Conservation (phyloP, 2,329 filamentous ascomycete genomes). For the Zasmidium angulare region DNA sequence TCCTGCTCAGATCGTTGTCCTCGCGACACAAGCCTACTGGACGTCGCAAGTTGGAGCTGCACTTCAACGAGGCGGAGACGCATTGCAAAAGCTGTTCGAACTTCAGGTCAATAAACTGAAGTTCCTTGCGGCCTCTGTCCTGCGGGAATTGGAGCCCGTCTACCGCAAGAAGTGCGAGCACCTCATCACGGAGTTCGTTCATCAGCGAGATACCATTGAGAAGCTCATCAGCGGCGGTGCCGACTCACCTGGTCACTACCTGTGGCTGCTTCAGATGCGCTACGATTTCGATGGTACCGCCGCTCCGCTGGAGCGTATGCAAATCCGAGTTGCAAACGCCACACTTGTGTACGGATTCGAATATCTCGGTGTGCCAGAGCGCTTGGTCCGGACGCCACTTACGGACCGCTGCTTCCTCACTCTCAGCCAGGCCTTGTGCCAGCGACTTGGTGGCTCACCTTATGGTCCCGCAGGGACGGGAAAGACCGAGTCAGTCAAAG, state of each 20-base stretch:
- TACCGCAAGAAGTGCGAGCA: slow-evolving; percentile 96
- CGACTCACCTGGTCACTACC: slow-evolving; percentile 72
- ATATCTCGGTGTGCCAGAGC: slow-evolving; percentile 93
- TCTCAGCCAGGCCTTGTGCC: slow-evolving; percentile 90
- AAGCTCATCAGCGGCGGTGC: slow-evolving; percentile 78
- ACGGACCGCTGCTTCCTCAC: slow-evolving; percentile 99
- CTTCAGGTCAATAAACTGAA: slow-evolving; percentile 82
- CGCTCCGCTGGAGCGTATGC: slow-evolving; percentile 77
- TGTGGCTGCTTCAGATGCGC: slow-evolving; percentile 96
- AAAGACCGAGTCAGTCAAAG: slow-evolving; percentile 99
- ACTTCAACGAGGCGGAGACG: slow-evolving; percentile 68
- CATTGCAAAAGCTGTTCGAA: slow-evolving; percentile 70
- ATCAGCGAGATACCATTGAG: slow-evolving; percentile 91
- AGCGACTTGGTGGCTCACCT: slow-evolving; percentile 91
- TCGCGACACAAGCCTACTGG: slow-evolving; percentile 93
- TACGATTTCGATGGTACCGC: slow-evolving; percentile 83
- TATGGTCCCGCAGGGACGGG: slow-evolving; percentile 97
- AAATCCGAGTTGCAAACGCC: slow-evolving; percentile 96
- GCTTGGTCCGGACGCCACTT: slow-evolving; percentile 91
- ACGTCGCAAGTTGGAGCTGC: slow-evolving; percentile 81
- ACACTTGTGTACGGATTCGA: slow-evolving; percentile 96
- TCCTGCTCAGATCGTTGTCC: slow-evolving; percentile 91
- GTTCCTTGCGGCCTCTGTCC: slow-evolving; percentile 81
- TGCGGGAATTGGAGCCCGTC: slow-evolving; percentile 83
- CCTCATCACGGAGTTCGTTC: slow-evolving; percentile 97